These are phyloP conservation scores for Pleurotus tuoliensis DNA, from an alignment of 768 basidiomycete genomes.

Conservation along the genomic window DNA sequence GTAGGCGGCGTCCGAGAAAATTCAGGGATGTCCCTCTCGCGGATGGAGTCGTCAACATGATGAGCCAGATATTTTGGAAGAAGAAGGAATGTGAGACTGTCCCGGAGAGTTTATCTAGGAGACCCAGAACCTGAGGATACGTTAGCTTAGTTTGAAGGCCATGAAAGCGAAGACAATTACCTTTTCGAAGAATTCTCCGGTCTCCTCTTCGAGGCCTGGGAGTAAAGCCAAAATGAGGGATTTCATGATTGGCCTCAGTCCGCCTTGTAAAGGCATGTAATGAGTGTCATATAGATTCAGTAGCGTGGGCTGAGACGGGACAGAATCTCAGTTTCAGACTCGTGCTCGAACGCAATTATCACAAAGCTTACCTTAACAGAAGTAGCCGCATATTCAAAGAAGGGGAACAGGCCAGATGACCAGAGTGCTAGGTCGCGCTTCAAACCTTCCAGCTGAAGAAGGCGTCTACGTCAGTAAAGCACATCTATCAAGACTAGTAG, in stretches of 20 bases:
- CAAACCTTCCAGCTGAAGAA: conserved; percentile 74
- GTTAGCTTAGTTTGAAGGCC: not conserved
- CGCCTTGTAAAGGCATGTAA: conserved; percentile 81
- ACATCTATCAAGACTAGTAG: not conserved
- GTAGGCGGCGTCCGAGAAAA: conserved; percentile 79
- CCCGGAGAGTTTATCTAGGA: conserved; percentile 80
- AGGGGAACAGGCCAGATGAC: conserved; percentile 96
- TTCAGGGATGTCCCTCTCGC: conserved; percentile 85
- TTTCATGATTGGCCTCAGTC: conserved; percentile 87
- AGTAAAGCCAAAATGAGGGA: conserved; percentile 90
- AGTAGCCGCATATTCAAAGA: conserved; percentile 99
- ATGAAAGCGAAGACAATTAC: conserved; percentile 26
- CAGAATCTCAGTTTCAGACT: not conserved
- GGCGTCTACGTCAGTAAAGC: conserved; percentile 1
- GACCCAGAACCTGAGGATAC: conserved; percentile 58
- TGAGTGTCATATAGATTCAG: conserved; percentile 90
- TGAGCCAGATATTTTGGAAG: conserved; percentile 92
- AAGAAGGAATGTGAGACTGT: conserved; percentile 88
- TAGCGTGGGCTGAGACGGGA: conserved; percentile 61
- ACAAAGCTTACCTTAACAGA: conserved; percentile 72
- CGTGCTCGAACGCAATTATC: not conserved
- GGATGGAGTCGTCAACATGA: conserved; percentile 85
- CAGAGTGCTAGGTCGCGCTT: conserved; percentile 84
- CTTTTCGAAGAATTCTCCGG: conserved; percentile 95
- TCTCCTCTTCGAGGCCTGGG: conserved; percentile 96